Percentiles rank a stretch among this genome's conserved stretches.
Evolutionary conservation across 2,329 filamentous ascomycete species (phyloP).

Genomic region (Trichoderma sp.): DNA sequence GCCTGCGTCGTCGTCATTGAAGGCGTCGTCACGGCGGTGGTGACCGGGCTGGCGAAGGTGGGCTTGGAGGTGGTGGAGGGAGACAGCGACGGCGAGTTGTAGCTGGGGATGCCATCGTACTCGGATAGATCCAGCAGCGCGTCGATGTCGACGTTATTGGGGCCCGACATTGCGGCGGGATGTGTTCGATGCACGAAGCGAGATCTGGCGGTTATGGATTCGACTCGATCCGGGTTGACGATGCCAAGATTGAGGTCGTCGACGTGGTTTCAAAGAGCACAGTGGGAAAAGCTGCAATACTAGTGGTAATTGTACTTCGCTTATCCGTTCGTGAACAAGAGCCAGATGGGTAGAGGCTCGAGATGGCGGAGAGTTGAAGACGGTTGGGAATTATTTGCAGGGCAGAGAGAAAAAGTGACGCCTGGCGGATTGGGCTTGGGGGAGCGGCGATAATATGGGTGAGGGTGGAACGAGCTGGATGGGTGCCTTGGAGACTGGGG

Average conservation of each 20-base stretch:
- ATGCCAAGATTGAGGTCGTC: not conserved
- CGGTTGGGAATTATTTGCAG: constrained; percentile 25
- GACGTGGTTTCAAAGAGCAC: not conserved
- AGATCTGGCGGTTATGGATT: not conserved
- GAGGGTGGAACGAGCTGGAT: constrained; percentile 40
- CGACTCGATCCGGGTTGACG: not conserved
- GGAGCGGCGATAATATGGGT: constrained; percentile 30
- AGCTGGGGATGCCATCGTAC: constrained; percentile 60
- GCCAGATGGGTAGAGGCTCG: constrained; percentile 1
- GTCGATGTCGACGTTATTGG: constrained; percentile 56
- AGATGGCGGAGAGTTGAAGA: constrained; percentile 19
- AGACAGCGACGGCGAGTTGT: constrained; percentile 62
- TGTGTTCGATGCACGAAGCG: not conserved
- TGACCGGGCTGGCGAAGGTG: constrained; percentile 54
- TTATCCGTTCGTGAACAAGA: not conserved
- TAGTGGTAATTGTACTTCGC: not conserved
- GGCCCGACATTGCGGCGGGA: constrained; percentile 41
- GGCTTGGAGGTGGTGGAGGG: constrained; percentile 56
- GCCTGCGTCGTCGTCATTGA: constrained; percentile 59
- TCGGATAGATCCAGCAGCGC: constrained; percentile 62
- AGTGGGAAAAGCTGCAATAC: too few species aligned
- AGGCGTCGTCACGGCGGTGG: constrained; percentile 57
- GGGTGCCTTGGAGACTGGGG: constrained; percentile 33
- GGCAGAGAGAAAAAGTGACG: constrained; percentile 25
- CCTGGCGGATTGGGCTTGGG: constrained; percentile 14